A percentile compares a stretch with the other conserved stretches of the same genome.
Conservation (phyloP, 805 yeast genomes). For the Lipomyces kockii region DNA sequence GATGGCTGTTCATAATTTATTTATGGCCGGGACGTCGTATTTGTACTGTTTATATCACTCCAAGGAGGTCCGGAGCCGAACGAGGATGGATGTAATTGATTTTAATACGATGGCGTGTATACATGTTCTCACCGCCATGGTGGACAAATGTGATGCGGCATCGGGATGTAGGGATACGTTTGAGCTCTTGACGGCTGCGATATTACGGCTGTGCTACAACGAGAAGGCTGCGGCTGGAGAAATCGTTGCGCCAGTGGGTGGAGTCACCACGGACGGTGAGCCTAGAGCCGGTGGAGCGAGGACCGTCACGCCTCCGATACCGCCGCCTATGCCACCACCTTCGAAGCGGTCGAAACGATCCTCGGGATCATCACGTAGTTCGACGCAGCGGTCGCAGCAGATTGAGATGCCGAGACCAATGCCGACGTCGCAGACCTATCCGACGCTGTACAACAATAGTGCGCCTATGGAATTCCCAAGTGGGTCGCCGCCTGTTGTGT, state of each 20-base stretch:
- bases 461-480: conserved; percentile 6
- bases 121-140: conserved; percentile 61
- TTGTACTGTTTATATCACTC: conserved; percentile 77
- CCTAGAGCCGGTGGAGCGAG: conserved; percentile 6
- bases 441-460: conserved; percentile 4
- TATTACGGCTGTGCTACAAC: conserved; percentile 55
- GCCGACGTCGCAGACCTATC: background rate
- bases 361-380: conserved; percentile 10
- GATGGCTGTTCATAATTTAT: conserved; percentile 89
- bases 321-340: conserved; percentile 36
- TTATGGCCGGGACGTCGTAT: conserved; percentile 87
- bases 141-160: conserved; percentile 80
- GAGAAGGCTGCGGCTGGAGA: conserved; percentile 41
- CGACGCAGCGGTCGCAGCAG: conserved; percentile 14
- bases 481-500: conserved; percentile 20
- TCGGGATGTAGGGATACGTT: conserved; percentile 69
- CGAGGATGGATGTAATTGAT: conserved; percentile 57
- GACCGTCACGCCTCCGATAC: conserved; percentile 32
- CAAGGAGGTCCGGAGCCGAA: conserved; percentile 54
- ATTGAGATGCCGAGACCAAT: conserved; percentile 3
- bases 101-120: conserved; percentile 50
- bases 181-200: conserved; percentile 72
- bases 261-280: conserved; percentile 14
- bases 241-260: conserved; percentile 25
- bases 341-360: conserved; percentile 29